Conservation (phyloP, 2,329 filamentous ascomycete species). For the Colletotrichum sp. region DNA sequence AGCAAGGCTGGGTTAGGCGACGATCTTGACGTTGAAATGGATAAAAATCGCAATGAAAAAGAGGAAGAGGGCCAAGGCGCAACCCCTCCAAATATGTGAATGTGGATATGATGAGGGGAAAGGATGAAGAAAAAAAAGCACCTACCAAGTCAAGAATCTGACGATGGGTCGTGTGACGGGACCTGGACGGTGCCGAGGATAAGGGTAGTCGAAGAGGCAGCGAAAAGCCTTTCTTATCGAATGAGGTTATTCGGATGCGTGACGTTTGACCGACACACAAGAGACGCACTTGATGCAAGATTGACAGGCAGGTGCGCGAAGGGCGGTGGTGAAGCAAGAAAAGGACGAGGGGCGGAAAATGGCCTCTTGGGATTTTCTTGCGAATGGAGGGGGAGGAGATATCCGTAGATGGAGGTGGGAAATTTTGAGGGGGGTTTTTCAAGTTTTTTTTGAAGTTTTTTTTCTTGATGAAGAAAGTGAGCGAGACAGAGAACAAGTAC, state of each 20-base stretch:
- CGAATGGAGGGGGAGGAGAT: conserved; percentile 17
- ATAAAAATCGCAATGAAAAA: neutral
- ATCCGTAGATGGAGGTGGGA: conserved; percentile 20
- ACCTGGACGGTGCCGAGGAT: conserved; percentile 1
- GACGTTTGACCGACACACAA: conserved; percentile 24
- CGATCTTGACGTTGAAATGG: neutral
- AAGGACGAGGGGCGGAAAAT: conserved; percentile 6
- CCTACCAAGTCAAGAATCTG: conserved; percentile 19
- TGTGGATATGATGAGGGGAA: neutral
- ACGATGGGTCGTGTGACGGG: conserved; percentile 11
- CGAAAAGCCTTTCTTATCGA: conserved; percentile 13
- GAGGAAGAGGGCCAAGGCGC: neutral
- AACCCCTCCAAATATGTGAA: neutral
- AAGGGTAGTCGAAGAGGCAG: neutral
- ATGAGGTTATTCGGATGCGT: conserved; percentile 13
- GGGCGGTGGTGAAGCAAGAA: conserved; percentile 21
- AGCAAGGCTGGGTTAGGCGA: neutral
- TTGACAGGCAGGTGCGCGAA: conserved; percentile 21
- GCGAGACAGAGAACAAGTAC: conserved; percentile 66
- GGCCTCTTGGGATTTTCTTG: conserved; percentile 12
- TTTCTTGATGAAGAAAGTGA: conserved; percentile 54
- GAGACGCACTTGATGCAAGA: conserved; percentile 13
- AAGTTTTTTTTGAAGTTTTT: conserved; percentile 65
- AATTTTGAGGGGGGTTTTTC: conserved; percentile 53
- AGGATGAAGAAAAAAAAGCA: neutral